These are phyloP conservation scores for Porcisia hertigi DNA, from an alignment of 208 protist genomes.

Conservation along the genomic window DNA sequence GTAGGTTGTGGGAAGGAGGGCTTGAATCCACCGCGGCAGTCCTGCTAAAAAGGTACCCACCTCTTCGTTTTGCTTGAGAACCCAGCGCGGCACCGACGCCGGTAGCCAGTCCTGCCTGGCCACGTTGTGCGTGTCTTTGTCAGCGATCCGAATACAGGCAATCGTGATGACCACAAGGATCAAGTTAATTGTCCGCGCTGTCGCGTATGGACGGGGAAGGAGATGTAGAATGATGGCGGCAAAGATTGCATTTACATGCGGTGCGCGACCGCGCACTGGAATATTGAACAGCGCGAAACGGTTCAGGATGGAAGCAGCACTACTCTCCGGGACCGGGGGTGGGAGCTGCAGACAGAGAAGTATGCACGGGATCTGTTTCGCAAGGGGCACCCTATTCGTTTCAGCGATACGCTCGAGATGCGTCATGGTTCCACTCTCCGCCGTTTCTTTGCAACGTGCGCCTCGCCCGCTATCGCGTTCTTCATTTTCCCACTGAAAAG, in stretches of 20 bases:
- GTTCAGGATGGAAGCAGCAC: neutral
- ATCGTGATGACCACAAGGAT: neutral
- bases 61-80: slow-evolving; percentile 4
- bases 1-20: neutral
- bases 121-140: neutral
- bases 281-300: neutral
- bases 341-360: slow-evolving; percentile 5
- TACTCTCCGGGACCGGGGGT: neutral
- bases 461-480: neutral
- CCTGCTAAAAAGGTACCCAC: neutral
- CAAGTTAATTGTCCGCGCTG: neutral
- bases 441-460: neutral
- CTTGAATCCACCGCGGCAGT: slow-evolving; percentile 15
- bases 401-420: neutral
- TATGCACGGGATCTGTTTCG: neutral
- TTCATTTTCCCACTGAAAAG: slow-evolving; percentile 6
- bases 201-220: slow-evolving; percentile 7
- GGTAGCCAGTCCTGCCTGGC: neutral
- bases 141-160: neutral
- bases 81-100: neutral
- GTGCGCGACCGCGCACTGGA: slow-evolving; percentile 9
- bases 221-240: neutral
- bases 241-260: neutral
- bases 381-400: neutral
- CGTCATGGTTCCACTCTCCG: neutral